Evolutionary conservation across 2,329 filamentous ascomycete species (phyloP), one percentile per base, ranked within the genome.

Genomic region (Neocucurbitaria cava): DNA sequence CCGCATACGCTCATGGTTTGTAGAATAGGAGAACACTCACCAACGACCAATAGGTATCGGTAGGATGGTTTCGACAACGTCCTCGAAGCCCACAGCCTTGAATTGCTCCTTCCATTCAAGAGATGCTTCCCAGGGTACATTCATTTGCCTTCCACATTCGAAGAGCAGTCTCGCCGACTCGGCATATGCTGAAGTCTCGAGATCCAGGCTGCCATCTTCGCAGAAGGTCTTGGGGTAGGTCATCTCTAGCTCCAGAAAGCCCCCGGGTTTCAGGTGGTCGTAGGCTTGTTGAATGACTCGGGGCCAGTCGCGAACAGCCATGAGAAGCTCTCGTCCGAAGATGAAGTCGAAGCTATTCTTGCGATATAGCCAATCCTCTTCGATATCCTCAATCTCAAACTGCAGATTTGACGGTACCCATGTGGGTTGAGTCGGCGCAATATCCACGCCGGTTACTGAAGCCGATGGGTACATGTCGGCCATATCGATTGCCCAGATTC

Each of bases 321-420:
- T 75, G 36, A 73, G 73, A 44, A 79, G 58, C 30, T 72, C 73
- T n/a, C 76, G 73, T 3, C 74, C 53, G 52, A 79, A 76, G 45
- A 78, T 76, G 52, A 74, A 75, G 52, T 78, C 75, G 52, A 66
- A 66, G 28, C 70, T 70, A 15, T 55, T 59, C 30, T 53, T 50
- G 15, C 54, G 49, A 23, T 53, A 65, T 30, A 72, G 74, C 76
- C 76, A 78, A n/a, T 65, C 63, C 10, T 65, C 52, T 20, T 69
- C 72, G 30, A 72, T 63, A 46, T 79, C 76, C 57, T 79, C 78
- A 39, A 80, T 66, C 36, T 78, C 70, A 56, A 79, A 79, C 8
- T 63, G 58, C 31, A 71, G 68, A 54, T 79, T 79, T 2, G 73
- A 65, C 1, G 77, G 77, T 1, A 79, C 71, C 66, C 52, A 56